These are phyloP conservation scores for Phyllosticta paracitricarpa DNA, from an alignment of 2,329 filamentous ascomycete species.

Conservation along the genomic window DNA sequence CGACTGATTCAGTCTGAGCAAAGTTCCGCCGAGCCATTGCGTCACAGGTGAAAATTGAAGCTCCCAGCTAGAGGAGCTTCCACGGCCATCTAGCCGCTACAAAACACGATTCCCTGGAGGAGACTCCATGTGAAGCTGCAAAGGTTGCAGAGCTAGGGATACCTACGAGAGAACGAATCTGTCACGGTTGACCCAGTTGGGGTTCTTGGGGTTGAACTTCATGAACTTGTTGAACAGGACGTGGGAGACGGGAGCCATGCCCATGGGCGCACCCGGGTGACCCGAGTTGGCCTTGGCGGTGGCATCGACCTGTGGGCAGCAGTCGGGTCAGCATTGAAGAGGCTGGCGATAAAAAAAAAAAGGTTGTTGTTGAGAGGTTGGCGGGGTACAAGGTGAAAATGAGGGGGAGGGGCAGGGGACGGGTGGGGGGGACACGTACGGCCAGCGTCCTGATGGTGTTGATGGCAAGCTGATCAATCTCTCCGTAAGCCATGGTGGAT, in stretches of 20 bases:
- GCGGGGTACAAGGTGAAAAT: slow-evolving; percentile 12
- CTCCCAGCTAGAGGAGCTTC: neutral
- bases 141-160: neutral
- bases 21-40: slow-evolving; percentile 6
- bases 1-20: neutral
- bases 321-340: slow-evolving; percentile 24
- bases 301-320: slow-evolving; percentile 73
- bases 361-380: slow-evolving; percentile 2
- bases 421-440: slow-evolving; percentile 50
- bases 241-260: slow-evolving; percentile 89
- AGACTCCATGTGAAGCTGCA: neutral
- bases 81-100: neutral
- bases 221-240: slow-evolving; percentile 98
- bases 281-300: slow-evolving; percentile 92
- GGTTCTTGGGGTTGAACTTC: slow-evolving; percentile 99
- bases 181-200: slow-evolving; percentile 92
- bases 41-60: slow-evolving; percentile 3
- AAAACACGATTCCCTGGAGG: neutral
- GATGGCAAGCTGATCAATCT: slow-evolving; percentile 82
- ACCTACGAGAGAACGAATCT: slow-evolving; percentile 98
- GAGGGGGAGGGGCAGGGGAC: slow-evolving; percentile 11
- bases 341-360: slow-evolving; percentile 17
- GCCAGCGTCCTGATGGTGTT: slow-evolving; percentile 97
- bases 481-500: slow-evolving; percentile 73
- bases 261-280: slow-evolving; percentile 98